These are phyloP conservation scores for Termitomyces sp. DNA, from an alignment of 768 basidiomycete genomes.

Conservation along the genomic window DNA sequence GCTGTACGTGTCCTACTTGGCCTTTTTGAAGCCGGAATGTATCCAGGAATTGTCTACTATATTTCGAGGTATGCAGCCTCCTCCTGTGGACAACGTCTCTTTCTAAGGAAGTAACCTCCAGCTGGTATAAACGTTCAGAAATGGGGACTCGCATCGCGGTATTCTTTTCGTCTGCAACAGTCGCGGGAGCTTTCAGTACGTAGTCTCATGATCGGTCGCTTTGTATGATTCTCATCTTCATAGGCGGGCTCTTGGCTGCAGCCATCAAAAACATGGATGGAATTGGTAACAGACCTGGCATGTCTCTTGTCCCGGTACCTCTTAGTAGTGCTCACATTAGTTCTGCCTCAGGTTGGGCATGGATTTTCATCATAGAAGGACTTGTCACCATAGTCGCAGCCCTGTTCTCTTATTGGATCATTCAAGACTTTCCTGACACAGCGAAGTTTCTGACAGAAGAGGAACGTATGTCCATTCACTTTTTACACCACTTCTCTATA, in stretches of 20 bases:
- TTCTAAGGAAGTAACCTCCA: slow-evolving; percentile 16
- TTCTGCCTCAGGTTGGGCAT: slow-evolving; percentile 44
- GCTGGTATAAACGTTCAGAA: slow-evolving; percentile 81
- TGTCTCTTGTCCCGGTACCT: slow-evolving; percentile 38
- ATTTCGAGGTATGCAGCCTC: slow-evolving; percentile 44
- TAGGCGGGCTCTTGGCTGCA: slow-evolving; percentile 61
- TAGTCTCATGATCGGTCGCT: not conserved
- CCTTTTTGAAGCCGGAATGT: slow-evolving; percentile 53
- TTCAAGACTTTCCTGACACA: slow-evolving; percentile 75
- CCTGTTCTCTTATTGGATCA: slow-evolving; percentile 61
- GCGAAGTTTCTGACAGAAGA: slow-evolving; percentile 63
- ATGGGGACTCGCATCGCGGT: slow-evolving; percentile 65
- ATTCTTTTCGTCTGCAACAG: slow-evolving; percentile 79
- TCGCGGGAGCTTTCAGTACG: slow-evolving; percentile 72
- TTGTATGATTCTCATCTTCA: not conserved
- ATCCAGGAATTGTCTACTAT: slow-evolving; percentile 57
- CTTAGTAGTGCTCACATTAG: not conserved
- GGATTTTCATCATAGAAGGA: slow-evolving; percentile 76
- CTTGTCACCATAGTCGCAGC: slow-evolving; percentile 59
- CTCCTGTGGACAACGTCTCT: not conserved
- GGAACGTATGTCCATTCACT: slow-evolving; percentile 40
- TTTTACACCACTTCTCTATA: not conserved
- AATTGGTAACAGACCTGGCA: slow-evolving; percentile 52
- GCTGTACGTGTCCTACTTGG: slow-evolving; percentile 63
- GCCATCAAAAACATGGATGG: slow-evolving; percentile 72